Percentiles rank a stretch among this genome's conserved stretches.
These are phyloP conservation scores for Tetracentron sinense DNA, from an alignment of 164 flowering plant genomes.

Conservation along the genomic window DNA sequence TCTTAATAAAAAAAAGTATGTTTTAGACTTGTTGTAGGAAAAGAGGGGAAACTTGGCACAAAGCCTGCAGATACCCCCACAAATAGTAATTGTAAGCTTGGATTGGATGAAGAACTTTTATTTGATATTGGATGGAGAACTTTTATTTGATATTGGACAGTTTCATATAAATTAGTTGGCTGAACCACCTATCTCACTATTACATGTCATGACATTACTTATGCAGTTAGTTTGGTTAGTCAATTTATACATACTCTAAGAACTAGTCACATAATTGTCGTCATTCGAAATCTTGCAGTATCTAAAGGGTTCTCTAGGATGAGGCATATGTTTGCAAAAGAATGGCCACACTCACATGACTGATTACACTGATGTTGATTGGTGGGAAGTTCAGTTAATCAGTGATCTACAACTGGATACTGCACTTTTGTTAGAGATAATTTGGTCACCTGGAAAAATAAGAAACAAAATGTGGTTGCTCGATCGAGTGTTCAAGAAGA, in stretches of 20 bases:
- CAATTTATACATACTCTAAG: not conserved
- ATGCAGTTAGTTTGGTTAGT: not conserved
- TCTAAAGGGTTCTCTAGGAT: not conserved
- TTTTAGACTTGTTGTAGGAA: not conserved
- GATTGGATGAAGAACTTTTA: not conserved
- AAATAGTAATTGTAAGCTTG: not conserved
- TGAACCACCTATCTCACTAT: not conserved
- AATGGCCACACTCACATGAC: not conserved
- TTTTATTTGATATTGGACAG: not conserved
- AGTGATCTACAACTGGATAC: slow-evolving; percentile 5
- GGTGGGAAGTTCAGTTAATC: not conserved
- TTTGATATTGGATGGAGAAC: too few species aligned
- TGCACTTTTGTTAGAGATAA: not conserved
- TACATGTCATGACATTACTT: not conserved
- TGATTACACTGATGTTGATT: slow-evolving; percentile 2
- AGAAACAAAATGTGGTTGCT: slow-evolving; percentile 6
- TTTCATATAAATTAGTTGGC: slow-evolving; percentile 2
- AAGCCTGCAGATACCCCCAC: not conserved
- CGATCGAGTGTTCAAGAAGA: not conserved
- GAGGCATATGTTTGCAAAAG: not conserved
- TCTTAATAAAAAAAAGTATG: slow-evolving; percentile 2
- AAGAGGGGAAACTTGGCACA: not conserved
- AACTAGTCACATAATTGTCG: not conserved
- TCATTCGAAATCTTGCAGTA: not conserved
- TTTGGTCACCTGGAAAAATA: slow-evolving; percentile 6